phyloP scores from a whole-genome alignment of 331 rosid genomes.

The Rhamnella rubrinervis region DNA sequence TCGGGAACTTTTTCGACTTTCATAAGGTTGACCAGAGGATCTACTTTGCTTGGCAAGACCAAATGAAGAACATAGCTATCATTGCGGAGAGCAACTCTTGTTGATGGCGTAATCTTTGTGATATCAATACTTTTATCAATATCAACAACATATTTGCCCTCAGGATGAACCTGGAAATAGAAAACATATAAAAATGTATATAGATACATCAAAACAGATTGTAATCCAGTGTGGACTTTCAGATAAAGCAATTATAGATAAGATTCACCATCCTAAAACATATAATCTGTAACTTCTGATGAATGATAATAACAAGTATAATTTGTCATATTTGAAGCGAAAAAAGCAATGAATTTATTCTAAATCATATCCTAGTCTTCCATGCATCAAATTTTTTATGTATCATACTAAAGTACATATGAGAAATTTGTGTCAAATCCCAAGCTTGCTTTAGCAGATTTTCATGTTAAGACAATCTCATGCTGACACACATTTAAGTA shows the following conservation, averaged over 20 bases:
- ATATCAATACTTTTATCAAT: constrained; percentile 89
- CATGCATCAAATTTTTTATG: too few relatives aligned
- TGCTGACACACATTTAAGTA: background rate
- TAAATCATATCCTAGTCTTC: too few relatives aligned
- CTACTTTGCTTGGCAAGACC: constrained; percentile 96
- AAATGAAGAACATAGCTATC: constrained; percentile 98
- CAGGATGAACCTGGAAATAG: constrained; percentile 80
- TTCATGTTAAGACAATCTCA: background rate
- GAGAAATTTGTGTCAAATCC: too few relatives aligned
- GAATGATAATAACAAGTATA: too few relatives aligned
- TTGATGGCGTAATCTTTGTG: constrained; percentile 94
- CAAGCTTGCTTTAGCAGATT: too few relatives aligned
- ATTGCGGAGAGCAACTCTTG: constrained; percentile 95
- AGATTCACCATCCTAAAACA: too few relatives aligned
- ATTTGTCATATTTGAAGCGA: too few relatives aligned
- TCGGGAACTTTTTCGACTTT: constrained; percentile 99
- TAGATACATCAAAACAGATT: background rate
- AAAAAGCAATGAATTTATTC: too few relatives aligned
- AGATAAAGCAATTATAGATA: background rate
- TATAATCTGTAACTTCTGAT: background rate
- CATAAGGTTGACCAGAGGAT: constrained; percentile 96
- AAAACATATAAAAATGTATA: constrained; percentile 9
- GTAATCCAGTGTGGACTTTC: background rate
- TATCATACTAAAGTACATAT: too few relatives aligned
- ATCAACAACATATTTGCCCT: constrained; percentile 97